Base-by-base conservation (phyloP, 2,329 filamentous ascomycete genomes). In the Neocucurbitaria cava region DNA sequence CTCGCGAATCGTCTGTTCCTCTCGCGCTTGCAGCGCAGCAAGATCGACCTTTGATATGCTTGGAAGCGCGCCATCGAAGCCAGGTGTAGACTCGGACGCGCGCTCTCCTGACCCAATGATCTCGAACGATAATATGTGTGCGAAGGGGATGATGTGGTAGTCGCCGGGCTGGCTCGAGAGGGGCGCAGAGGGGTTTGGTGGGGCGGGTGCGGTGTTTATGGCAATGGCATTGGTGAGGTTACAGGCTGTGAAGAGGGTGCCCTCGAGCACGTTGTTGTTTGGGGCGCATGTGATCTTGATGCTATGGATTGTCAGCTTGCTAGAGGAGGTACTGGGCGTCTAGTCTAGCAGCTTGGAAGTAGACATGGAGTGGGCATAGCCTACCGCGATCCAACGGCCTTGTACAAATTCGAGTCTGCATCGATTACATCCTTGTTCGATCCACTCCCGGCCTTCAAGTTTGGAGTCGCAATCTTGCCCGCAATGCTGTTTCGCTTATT, bases 331-430 rank as follows among this genome's bases (percentile, higher is more conserved):
- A 9, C 5, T 26, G 13, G 13, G 21, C 31, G 35, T 39, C 17
- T 42, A 41, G 20, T 11, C 17, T 17, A 18, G 28, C 26, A 20
- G 21, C 46, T 52, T 41, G 7, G 46, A 30, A 23, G 46, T 40
- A 18, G 28, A 53, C 17, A 10, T 9, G 21, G 23, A 3, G 9
- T 35, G 8, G 7, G n/a, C 17, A 11, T 21, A 5, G 21, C 83
- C 73, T 79, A 87, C 85, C 83, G 82, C 61, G 83, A 83, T 61
- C 86, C 86, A 70, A 88, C 82, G 45, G 83, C 83, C 73, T 83
- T 85, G 72, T 80, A 83, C 68, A 88, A 74, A 46, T 80, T 80
- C 52, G 80, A 81, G 51, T 86, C 81, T 41, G 79, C 71, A 66
- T 82, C 77, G 61, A 81, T 78, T 67, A 79, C 78, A 53, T 77